Evolutionary conservation across 177 flowering plant species (phyloP), one percentile per base, ranked within the genome.

Genomic region (Vitis hybrid): DNA sequence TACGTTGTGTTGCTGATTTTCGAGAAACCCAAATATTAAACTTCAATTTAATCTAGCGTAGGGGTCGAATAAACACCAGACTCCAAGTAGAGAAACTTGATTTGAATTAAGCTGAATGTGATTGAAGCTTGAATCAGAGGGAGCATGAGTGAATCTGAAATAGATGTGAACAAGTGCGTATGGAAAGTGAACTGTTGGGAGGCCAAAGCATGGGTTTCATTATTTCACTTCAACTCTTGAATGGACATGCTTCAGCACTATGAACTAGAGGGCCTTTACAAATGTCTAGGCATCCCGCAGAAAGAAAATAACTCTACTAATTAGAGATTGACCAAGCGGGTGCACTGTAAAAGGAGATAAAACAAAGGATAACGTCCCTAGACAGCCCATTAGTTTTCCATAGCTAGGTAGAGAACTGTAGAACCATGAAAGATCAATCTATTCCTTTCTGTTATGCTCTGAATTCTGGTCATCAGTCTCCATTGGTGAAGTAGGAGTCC

Each of bases 201-300:
- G 20, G 20, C 20, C 20, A 20, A 20, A 20, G 20, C 20, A 20
- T 20, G 20, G 20, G 20, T 20, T 20, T n/a, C 19, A 18, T 20
- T 20, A 80, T 72, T 88, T 93, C 76, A 93, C 94, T 78, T 93
- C 98, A 55, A 95, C 90, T 29, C 99, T 98, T 65, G 91, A 89
- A 75, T 85, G 92, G 15, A 93, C 78, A 70, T 96, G 99, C 79
- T 94, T 90, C 67, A 93, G 79, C 53, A 90, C 93, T 89, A 82
- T 86, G 66, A 97, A 90, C 72, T 96, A 98, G 3, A 96, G 90
- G 58, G 90, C 81, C 84, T 87, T 91, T 20, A 96, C 94, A 84
- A 96, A 96, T 51, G 89, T 79, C 84, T 96, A 97, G 15, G 97
- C 86, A 84, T 93, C 98, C 59, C 85, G 81, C 26, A 98, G 98